Evolutionary conservation across 2,329 filamentous ascomycete species (phyloP).

Genomic region (Pseudocercospora eumusae): DNA sequence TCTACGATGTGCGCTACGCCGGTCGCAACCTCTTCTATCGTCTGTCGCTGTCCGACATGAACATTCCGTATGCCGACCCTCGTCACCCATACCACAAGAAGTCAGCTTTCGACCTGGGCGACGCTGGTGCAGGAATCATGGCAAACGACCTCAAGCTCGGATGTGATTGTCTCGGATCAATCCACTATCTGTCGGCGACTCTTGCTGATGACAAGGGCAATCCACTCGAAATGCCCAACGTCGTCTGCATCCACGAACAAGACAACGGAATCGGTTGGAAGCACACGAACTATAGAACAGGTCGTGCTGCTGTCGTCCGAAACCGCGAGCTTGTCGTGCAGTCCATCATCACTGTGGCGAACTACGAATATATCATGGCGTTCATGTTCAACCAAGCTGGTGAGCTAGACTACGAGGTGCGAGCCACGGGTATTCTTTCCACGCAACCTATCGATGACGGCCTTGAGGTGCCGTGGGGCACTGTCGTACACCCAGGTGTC

Average conservation of each 20-base stretch:
- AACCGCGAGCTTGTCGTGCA: constrained; percentile 66
- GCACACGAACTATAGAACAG: constrained; percentile 68
- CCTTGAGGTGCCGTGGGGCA: constrained; percentile 54
- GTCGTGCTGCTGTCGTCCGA: constrained; percentile 62
- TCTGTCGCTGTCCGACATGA: constrained; percentile 67
- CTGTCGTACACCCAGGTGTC: constrained; percentile 64
- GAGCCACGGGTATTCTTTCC: constrained; percentile 68
- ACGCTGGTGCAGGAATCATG: constrained; percentile 65
- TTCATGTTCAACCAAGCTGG: constrained; percentile 66
- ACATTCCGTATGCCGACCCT: constrained; percentile 60
- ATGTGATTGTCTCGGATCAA: constrained; percentile 65
- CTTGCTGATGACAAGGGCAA: constrained; percentile 57
- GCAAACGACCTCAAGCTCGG: constrained; percentile 69
- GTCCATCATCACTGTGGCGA: constrained; percentile 67
- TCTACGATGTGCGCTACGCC: constrained; percentile 70
- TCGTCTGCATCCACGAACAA: constrained; percentile 69
- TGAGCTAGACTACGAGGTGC: constrained; percentile 61
- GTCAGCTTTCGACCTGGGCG: constrained; percentile 71
- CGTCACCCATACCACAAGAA: constrained; percentile 68
- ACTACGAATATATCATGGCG: constrained; percentile 66
- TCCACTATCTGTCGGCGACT: constrained; percentile 60
- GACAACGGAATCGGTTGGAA: constrained; percentile 71
- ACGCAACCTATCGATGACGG: constrained; percentile 59
- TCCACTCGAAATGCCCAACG: constrained; percentile 58
- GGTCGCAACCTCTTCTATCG: constrained; percentile 66